Evolutionary conservation across 495 filamentous ascomycete genomes (phyloP).

Genomic region (Xylaria sp.): DNA sequence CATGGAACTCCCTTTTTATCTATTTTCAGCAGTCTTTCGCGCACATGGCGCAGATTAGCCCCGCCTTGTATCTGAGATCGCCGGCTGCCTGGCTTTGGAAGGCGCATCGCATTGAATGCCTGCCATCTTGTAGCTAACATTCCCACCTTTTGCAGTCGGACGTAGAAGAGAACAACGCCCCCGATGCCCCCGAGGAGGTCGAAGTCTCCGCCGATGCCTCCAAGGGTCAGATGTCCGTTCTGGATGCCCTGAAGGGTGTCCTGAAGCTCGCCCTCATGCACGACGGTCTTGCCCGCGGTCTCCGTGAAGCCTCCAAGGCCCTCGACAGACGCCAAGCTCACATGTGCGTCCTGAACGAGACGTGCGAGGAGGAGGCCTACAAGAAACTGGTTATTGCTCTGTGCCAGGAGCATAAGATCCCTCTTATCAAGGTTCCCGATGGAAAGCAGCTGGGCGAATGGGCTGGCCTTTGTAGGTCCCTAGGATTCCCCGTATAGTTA

Average conservation of each 20-base stretch:
- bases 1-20: neutral
- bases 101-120: neutral
- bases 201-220: slow-evolving; percentile 87
- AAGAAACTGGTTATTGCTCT: slow-evolving; percentile 99
- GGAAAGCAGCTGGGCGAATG: slow-evolving; percentile 99
- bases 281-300: slow-evolving; percentile 97
- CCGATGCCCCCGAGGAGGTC: slow-evolving; percentile 83
- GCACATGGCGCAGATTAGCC: slow-evolving; percentile 15
- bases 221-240: slow-evolving; percentile 95
- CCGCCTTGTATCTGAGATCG: slow-evolving; percentile 18
- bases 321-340: slow-evolving; percentile 97
- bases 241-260: slow-evolving; percentile 96
- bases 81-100: slow-evolving; percentile 21
- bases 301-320: slow-evolving; percentile 96
- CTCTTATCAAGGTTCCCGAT: slow-evolving; percentile 98
- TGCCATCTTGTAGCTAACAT: slow-evolving; percentile 20
- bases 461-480: slow-evolving; percentile 94
- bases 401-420: slow-evolving; percentile 98
- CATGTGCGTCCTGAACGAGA: slow-evolving; percentile 99
- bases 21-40: neutral
- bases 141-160: slow-evolving; percentile 55
- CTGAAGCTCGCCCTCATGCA: slow-evolving; percentile 98
- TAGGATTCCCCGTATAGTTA: neutral
- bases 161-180: slow-evolving; percentile 80
- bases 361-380: slow-evolving; percentile 99